Evolutionary conservation across 805 yeast genomes (phyloP), one percentile per base, ranked within the genome.

Genomic region (Diddensiella santjacobensis): DNA sequence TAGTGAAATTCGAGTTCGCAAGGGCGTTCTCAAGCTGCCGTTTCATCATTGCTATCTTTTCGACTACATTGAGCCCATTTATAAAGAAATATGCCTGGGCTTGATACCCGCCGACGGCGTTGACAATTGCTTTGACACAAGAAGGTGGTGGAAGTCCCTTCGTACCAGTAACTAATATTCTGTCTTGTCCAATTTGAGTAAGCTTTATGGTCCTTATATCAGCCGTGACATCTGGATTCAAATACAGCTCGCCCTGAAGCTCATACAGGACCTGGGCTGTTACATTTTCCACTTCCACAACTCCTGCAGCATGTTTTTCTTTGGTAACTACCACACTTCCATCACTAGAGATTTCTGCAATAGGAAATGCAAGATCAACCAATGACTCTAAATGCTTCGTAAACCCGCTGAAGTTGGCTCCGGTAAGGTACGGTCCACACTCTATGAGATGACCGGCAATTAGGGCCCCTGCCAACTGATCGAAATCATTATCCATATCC

Each of bases 391-490:
- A 13, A 26, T 26, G 13, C 11, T 13, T 49, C 50, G 40, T 45
- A 35, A 58, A 58, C 30, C 49, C 62, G 43, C 54, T 44, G 45
- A 58, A 58, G 44, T 56, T 56, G 4, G 55, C 56, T 4, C 58
- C 59, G 5, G 60, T 58, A 2, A 54, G 30, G 40, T 58, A 58
- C 6, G 54, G 51, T 23, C 51, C 40, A 38, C 61, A 58, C 43
- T 58, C 61, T 26, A 52, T 58, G 20, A 58, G 45, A 44, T 58
- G 61, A 17, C 61, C 61, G 3, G 61, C 58, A 10, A 58, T 33
- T 19, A 58, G 44, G 11, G 59, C 53, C 5, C 59, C 58, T 6
- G 61, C 61, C 22, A 58, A 38, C 37, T 40, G 30, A 36, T 58
- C 57, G 23, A 51, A 55, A 19, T 56, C 56, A 10, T 17, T 4